Conservation (phyloP, 768 basidiomycete species). For the Infundibulicybe gibba region DNA sequence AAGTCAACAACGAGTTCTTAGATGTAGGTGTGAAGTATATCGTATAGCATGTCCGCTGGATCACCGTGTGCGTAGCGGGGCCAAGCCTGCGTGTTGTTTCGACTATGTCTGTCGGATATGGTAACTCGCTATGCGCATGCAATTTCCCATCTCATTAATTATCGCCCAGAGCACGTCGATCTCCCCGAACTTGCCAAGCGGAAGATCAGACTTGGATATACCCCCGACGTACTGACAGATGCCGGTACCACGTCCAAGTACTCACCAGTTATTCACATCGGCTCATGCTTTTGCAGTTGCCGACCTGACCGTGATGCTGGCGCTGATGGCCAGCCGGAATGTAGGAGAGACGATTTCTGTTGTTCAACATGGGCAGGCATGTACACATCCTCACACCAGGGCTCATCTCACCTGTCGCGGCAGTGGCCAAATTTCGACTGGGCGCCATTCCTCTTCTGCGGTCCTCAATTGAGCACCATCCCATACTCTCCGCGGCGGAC, state of each 20-base stretch:
- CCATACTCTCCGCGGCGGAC: slow-evolving; percentile 51
- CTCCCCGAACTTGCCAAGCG: slow-evolving; percentile 54
- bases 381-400: slow-evolving; percentile 11
- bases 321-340: slow-evolving; percentile 90
- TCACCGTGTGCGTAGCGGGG: slow-evolving; percentile 49
- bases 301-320: slow-evolving; percentile 86
- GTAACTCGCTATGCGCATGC: slow-evolving; percentile 34
- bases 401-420: background rate
- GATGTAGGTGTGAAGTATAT: slow-evolving; percentile 39
- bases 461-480: slow-evolving; percentile 70
- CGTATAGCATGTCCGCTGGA: background rate
- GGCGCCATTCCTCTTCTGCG: slow-evolving; percentile 83
- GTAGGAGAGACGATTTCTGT: slow-evolving; percentile 58
- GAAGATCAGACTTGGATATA: slow-evolving; percentile 79
- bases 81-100: slow-evolving; percentile 77
- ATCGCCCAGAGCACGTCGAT: slow-evolving; percentile 72
- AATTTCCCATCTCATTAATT: background rate
- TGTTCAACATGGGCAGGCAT: slow-evolving; percentile 67
- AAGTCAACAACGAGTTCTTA: slow-evolving; percentile 76
- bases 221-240: slow-evolving; percentile 90
- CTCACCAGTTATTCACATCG: background rate
- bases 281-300: slow-evolving; percentile 56
- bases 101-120: slow-evolving; percentile 90
- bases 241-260: slow-evolving; percentile 49
- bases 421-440: slow-evolving; percentile 82